Evolutionary conservation across 805 yeast genomes (phyloP), one percentile per base, ranked within the genome.

Genomic region (Yarrowia hollandica): DNA sequence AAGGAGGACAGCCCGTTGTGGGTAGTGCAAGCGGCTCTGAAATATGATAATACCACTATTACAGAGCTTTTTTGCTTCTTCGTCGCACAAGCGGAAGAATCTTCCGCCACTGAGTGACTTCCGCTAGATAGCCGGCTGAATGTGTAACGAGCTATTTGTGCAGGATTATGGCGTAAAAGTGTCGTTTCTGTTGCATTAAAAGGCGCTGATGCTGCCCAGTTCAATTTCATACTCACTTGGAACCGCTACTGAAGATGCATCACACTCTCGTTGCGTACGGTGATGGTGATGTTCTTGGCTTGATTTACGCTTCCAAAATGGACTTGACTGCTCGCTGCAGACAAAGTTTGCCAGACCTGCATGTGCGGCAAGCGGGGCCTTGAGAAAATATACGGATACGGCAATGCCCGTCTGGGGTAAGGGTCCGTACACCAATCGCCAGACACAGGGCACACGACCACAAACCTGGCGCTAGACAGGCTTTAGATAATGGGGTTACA

Each of bases 191-290:
- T n/a, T n/a, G n/a, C n/a, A n/a, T n/a, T n/a, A n/a, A n/a, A n/a
- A n/a, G n/a, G n/a, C n/a, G n/a, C n/a, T n/a, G n/a, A n/a, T n/a
- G n/a, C n/a, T n/a, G n/a, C n/a, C n/a, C n/a, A n/a, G n/a, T n/a
- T n/a, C n/a, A n/a, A n/a, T n/a, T n/a, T n/a, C n/a, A 25, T 31
- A 48, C 55, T 48, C 55, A 48, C 55, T 48, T 22, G 55, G 55
- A 48, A 48, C 55, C 39, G 55, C 55, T 48, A 48, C 38, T 48
- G 55, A 48, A 48, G 55, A 33, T 48, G 30, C 55, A 48, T 48
- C 55, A 31, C 39, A 31, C 39, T 48, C 39, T 23, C 30, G 38
- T 16, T 31, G 21, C 39, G 55, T 31, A 48, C 28, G 38, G 55
- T 48, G 55, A 48, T 48, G 55, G 25, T 21, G 55, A 22, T 33